Evolutionary conservation across 2,329 filamentous ascomycete genomes (phyloP), one percentile per base, ranked within the genome.

Genomic region (Thelonectria rubi): DNA sequence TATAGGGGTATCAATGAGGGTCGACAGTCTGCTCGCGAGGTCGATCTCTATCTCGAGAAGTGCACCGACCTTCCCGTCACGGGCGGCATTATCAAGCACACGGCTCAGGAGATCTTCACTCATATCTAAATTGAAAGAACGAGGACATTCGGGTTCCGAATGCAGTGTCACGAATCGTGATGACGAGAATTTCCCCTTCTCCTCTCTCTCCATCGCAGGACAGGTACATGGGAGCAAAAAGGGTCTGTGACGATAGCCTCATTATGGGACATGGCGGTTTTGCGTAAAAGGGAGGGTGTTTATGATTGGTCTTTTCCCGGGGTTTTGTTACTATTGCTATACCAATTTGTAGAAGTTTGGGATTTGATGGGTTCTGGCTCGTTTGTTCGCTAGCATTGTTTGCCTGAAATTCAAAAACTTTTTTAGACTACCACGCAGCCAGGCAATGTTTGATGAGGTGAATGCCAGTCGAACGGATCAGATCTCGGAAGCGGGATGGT

Each of bases 1-100:
- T 54, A 39, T 65, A 91, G 89, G 91, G 94, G 94, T 76, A 98
- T 98, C 83, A 98, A 98, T 76, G 94, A 98, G 81, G 94, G 94
- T 73, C 91, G 94, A 71, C 92, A 95, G 82, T 90, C 91, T 71
- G 94, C 94, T 72, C 91, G 94, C 65, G 94, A 98, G 78, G 91
- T 97, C 58, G 94, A 98, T 77, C 79, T 92, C 54, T 97, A 88
- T 84, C 89, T 98, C 46, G 92, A 91, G 78, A 87, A 90, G 65
- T 86, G 87, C 74, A 94, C 91, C 60, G 86, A 86, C 73, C 86
- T 98, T 49, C 94, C 94, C 10, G 91, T 97, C 57, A 97, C 94
- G 34, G 94, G 94, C 75, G 94, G 94, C 76, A 97, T 98, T 70
- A 85, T 97, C 68, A 95, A 94, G 82, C 89, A 89, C 55, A 88